Evolutionary conservation across 257 asterid genomes (phyloP).

Genomic region (Fraxinus americana): DNA sequence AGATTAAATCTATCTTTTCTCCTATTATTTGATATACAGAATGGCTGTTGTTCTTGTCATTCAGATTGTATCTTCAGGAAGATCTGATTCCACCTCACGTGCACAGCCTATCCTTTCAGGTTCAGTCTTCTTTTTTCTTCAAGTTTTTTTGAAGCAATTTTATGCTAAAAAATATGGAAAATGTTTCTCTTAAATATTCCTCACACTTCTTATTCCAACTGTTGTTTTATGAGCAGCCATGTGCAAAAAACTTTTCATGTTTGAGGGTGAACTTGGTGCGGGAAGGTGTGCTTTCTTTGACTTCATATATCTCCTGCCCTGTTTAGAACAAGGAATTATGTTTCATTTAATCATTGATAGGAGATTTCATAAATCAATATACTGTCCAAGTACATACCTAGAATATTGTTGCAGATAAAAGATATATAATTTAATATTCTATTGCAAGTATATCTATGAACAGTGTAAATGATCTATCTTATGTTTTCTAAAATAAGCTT

Average conservation of each 20-base stretch:
- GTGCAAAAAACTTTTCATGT: slow-evolving; percentile 58
- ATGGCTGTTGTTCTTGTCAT: slow-evolving; percentile 29
- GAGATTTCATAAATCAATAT: not conserved
- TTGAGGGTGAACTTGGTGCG: slow-evolving; percentile 83
- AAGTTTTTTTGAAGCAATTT: slow-evolving; percentile 26
- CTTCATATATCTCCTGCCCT: slow-evolving; percentile 15
- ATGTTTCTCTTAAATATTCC: not conserved
- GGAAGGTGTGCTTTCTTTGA: slow-evolving; percentile 69
- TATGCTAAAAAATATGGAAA: not conserved
- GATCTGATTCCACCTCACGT: slow-evolving; percentile 56
- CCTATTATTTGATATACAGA: slow-evolving; percentile 28
- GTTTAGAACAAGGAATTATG: slow-evolving; percentile 2
- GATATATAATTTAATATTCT: slow-evolving; percentile 1
- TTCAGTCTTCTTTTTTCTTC: slow-evolving; percentile 30
- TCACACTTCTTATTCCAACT: slow-evolving; percentile 29
- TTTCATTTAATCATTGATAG: slow-evolving; percentile 17
- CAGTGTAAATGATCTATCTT: not conserved
- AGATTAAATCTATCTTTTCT: slow-evolving; percentile 13
- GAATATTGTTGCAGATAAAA: slow-evolving; percentile 1
- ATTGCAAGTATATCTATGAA: not conserved
- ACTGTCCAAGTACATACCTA: slow-evolving; percentile 1
- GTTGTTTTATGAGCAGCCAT: slow-evolving; percentile 67
- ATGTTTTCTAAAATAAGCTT: slow-evolving; percentile 19
- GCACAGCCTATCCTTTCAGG: slow-evolving; percentile 85
- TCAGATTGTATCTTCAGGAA: slow-evolving; percentile 86